These are phyloP conservation scores for Colletotrichum sp. DNA, from an alignment of 2,329 filamentous ascomycete genomes.

Conservation along the genomic window DNA sequence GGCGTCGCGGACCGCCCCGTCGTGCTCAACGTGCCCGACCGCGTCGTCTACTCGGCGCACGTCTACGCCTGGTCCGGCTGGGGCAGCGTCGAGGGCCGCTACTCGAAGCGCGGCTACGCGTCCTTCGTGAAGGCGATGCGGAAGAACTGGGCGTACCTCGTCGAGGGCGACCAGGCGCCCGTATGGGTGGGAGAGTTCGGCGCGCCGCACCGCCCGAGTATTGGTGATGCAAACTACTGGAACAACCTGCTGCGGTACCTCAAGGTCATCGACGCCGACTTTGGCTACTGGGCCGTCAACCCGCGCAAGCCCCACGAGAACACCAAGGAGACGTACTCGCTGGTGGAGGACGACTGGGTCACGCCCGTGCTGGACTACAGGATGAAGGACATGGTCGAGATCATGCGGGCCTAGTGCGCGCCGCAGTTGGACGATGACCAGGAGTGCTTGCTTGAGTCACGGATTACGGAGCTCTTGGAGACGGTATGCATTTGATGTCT, in stretches of 20 bases:
- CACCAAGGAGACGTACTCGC: conserved; percentile 62
- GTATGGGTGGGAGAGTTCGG: conserved; percentile 76
- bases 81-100: conserved; percentile 65
- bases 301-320: conserved; percentile 66
- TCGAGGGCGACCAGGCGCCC: conserved; percentile 59
- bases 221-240: conserved; percentile 70
- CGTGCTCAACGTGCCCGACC: conserved; percentile 56
- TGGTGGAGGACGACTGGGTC: conserved; percentile 68
- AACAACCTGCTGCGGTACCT: conserved; percentile 65
- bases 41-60: conserved; percentile 71
- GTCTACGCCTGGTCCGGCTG: conserved; percentile 75
- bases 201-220: conserved; percentile 55
- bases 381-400: conserved; percentile 63
- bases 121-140: conserved; percentile 69
- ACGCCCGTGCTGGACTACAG: conserved; percentile 67
- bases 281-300: conserved; percentile 75
- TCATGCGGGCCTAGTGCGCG: conserved; percentile 42
- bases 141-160: conserved; percentile 69
- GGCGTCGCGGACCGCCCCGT: conserved; percentile 61
- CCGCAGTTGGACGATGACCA: background rate
- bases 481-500: background rate
- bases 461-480: background rate
- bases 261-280: conserved; percentile 63
- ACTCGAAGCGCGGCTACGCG: conserved; percentile 62
- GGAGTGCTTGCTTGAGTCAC: background rate